Percentiles rank a stretch among this genome's conserved stretches.
These are phyloP conservation scores for Pseudogymnoascus sp. DNA, from an alignment of 2,329 filamentous ascomycete genomes.

Conservation along the genomic window DNA sequence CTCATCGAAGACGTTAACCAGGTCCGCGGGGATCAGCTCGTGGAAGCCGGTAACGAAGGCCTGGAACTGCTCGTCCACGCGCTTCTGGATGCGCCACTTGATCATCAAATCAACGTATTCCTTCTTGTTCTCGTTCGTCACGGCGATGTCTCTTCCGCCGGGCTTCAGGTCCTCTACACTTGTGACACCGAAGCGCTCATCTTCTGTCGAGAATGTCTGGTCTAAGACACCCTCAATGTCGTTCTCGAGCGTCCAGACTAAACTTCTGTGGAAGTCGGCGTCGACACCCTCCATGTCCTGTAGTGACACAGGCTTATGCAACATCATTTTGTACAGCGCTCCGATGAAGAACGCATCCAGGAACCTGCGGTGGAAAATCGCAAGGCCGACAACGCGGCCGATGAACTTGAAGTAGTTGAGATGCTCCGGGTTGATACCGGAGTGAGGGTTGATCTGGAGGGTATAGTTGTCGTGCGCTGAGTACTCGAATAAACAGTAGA, in stretches of 20 bases:
- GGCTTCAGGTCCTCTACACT: constrained; percentile 92
- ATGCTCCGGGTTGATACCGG: constrained; percentile 98
- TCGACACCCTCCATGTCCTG: constrained; percentile 99
- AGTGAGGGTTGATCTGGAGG: constrained; percentile 98
- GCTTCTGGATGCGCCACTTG: constrained; percentile 98
- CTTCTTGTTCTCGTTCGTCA: constrained; percentile 98
- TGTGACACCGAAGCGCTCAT: constrained; percentile 92
- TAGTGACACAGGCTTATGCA: constrained; percentile 84
- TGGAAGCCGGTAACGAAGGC: constrained; percentile 97
- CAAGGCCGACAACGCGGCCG: constrained; percentile 88
- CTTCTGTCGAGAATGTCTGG: constrained; percentile 92
- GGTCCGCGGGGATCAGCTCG: constrained; percentile 89
- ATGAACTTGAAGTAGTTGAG: constrained; percentile 99
- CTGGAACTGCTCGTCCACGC: constrained; percentile 96
- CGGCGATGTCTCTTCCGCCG: constrained; percentile 81
- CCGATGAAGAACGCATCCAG: constrained; percentile 98
- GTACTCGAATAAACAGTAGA: constrained; percentile 99
- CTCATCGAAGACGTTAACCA: constrained; percentile 98
- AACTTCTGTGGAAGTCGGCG: constrained; percentile 90
- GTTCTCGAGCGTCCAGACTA: constrained; percentile 97
- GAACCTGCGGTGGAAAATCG: constrained; percentile 97
- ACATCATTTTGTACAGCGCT: constrained; percentile 98
- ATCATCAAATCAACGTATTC: constrained; percentile 98
- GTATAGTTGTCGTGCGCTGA: constrained; percentile 99
- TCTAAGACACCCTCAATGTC: constrained; percentile 90